phyloP scores from a whole-genome alignment of 2,329 filamentous ascomycete species.

The Aspergillus brasiliensis region DNA sequence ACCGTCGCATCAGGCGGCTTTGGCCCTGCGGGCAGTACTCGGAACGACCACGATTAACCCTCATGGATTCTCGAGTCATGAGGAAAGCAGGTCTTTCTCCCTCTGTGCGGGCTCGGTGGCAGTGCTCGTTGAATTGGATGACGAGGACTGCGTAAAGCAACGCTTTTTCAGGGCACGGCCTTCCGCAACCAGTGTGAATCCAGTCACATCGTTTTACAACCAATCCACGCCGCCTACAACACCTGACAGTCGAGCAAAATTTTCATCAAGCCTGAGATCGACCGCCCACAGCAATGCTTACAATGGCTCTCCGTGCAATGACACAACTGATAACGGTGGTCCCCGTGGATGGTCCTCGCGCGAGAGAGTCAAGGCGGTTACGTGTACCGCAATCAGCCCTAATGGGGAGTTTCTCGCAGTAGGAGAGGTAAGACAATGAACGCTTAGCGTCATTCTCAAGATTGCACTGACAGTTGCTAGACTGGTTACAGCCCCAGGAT shows the following conservation, averaged over 20 bases:
- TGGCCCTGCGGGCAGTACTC: slow-evolving; percentile 81
- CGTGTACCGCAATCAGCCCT: slow-evolving; percentile 82
- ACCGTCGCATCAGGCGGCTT: slow-evolving; percentile 45
- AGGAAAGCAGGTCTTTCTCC: slow-evolving; percentile 71
- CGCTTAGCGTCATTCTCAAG: neutral
- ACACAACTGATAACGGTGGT: slow-evolving; percentile 59
- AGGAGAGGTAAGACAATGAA: slow-evolving; percentile 65
- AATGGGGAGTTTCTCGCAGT: slow-evolving; percentile 88
- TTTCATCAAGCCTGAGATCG: slow-evolving; percentile 56
- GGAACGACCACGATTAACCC: slow-evolving; percentile 85
- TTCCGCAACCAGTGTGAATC: slow-evolving; percentile 66
- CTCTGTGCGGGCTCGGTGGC: slow-evolving; percentile 92
- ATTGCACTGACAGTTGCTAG: slow-evolving; percentile 43
- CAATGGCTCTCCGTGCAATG: slow-evolving; percentile 51
- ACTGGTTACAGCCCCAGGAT: slow-evolving; percentile 92
- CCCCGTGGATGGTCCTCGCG: slow-evolving; percentile 82
- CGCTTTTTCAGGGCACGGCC: slow-evolving; percentile 90
- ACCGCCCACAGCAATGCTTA: slow-evolving; percentile 45
- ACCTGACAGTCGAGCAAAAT: slow-evolving; percentile 60
- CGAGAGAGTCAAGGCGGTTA: slow-evolving; percentile 92
- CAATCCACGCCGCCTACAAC: slow-evolving; percentile 60
- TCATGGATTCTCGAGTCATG: slow-evolving; percentile 81
- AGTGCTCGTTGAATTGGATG: slow-evolving; percentile 80
- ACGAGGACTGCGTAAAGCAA: slow-evolving; percentile 66
- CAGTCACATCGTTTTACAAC: slow-evolving; percentile 56